Evolutionary conservation across 345 rosid species (phyloP), one percentile per base, ranked within the genome.

Genomic region (Corchorus capsularis): DNA sequence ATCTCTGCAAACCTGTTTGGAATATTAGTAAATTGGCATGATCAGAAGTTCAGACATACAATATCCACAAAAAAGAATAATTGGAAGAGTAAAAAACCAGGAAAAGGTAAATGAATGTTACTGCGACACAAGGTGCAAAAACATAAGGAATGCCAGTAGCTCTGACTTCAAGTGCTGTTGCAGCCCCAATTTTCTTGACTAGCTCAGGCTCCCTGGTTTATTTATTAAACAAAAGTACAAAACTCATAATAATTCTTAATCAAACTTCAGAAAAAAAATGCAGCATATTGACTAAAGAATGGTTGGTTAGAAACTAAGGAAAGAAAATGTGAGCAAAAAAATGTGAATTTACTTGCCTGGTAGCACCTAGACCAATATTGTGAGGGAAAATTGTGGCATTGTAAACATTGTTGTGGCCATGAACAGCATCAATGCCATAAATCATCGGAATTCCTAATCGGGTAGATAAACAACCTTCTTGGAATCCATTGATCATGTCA

Each of bases 61-160:
- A 27, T 35, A 27, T 6, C 5, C 73, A 45, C n/a, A 27, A 27
- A 47, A 27, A 46, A 10, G 20, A 69, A 27, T 35, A 12, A 56
- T 2, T 16, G 4, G 32, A 32, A 73, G 39, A 34, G 14, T 17
- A 16, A 69, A 3, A 4, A 45, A 39, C 19, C 7, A 50, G 34
- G 19, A 50, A 69, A 32, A 34, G 35, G 20, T 12, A 61, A 39
- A 61, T 22, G 59, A 34, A 52, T 62, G 3, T 55, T 88, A 96
- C 99, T 80, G 98, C 97, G 15, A 93, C 86, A 80, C 95, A 93
- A 66, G 99, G 99, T 8, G 98, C 97, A 59, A 96, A 96, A 57
- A 67, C 87, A 61, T 90, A 93, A 19, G 85, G 88, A 69, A 96
- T 89, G 67, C 97, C 97, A 0, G 98, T 93, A 1, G 98, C 98